Conservation (phyloP, 2,329 filamentous ascomycete genomes). For the Penicillium sp. region DNA sequence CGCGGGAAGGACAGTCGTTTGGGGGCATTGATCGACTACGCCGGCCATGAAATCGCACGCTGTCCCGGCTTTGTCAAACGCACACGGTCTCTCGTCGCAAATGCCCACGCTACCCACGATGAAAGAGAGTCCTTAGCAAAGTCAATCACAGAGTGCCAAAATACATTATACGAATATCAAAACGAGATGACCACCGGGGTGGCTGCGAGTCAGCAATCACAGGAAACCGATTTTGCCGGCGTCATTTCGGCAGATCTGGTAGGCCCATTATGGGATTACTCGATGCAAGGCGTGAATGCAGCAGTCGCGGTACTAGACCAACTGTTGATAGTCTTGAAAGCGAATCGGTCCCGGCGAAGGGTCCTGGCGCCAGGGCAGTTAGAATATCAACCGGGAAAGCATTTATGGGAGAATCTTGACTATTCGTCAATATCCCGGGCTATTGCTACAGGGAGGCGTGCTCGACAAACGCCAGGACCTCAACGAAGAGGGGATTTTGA, state of each 20-base stretch:
- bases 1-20: slow-evolving; percentile 15
- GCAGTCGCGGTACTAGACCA: slow-evolving; percentile 21
- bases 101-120: not conserved
- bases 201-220: not conserved
- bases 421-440: not conserved
- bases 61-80: slow-evolving; percentile 21
- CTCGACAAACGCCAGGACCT: not conserved
- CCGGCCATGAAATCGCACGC: slow-evolving; percentile 21
- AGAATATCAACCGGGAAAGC: not conserved
- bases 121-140: not conserved
- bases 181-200: not conserved
- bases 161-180: slow-evolving; percentile 4
- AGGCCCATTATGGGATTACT: slow-evolving; percentile 1
- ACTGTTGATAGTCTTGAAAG: slow-evolving; percentile 15
- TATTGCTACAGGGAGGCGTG: not conserved
- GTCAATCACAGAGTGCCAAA: slow-evolving; percentile 12
- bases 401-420: not conserved
- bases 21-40: slow-evolving; percentile 18
- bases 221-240: slow-evolving; percentile 3
- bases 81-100: slow-evolving; percentile 15
- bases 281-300: slow-evolving; percentile 15
- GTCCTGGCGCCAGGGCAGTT: not conserved
- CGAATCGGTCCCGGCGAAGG: slow-evolving; percentile 1
- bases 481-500: not conserved
- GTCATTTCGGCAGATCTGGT: slow-evolving; percentile 3